Base-by-base conservation (phyloP, 2,329 filamentous ascomycete species). In the Neonectria punicea region DNA sequence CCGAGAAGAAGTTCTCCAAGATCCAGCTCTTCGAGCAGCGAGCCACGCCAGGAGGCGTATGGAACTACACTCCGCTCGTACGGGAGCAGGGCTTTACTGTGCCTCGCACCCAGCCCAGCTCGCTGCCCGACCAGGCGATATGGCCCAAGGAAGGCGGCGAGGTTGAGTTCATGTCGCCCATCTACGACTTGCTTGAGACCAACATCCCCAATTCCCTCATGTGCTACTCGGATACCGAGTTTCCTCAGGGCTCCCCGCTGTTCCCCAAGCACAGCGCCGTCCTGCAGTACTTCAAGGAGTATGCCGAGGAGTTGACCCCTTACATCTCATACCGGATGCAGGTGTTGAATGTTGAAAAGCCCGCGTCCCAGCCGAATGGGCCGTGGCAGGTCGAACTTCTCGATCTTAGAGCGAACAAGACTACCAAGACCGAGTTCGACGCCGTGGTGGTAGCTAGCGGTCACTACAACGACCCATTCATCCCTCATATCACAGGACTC, bases 201-300 rank as follows among this genome's bases (percentile, higher is more conserved):
- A 95, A 95, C 76, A 92, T 94, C 39, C 91, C 92, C 0, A 86
- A 90, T 62, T 82, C 82, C 1, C 77, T 94, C 34, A 94, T 95
- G 92, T 82, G 84, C 11, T 94, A 88, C 73, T 87, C 87, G 0
- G 90, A 93, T 65, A 80, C 85, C 3, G 75, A 83, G 1, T 93
- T 92, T 72, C 83, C 86, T 0, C 68, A 81, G 7, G 83, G 87
- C 9, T 81, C 84, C 9, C 86, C 90, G 59, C 80, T 94, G 1
- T 93, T 93, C 66, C 92, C 92, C 0, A 83, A 80, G 10, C 90
- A 92, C 70, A 78, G 84, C 46, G 83, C 83, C 3, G 90, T 94
- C 3, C 82, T 88, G 61, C 72, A 85, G 44, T 94, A 95, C 72
- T 81, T 94, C 3, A 79, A 89, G 53, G 80, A 83, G 13, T 93